Evolutionary conservation across 2,329 filamentous ascomycete genomes (phyloP), one percentile per base, ranked within the genome.

Genomic region (Fusarium torulosum): DNA sequence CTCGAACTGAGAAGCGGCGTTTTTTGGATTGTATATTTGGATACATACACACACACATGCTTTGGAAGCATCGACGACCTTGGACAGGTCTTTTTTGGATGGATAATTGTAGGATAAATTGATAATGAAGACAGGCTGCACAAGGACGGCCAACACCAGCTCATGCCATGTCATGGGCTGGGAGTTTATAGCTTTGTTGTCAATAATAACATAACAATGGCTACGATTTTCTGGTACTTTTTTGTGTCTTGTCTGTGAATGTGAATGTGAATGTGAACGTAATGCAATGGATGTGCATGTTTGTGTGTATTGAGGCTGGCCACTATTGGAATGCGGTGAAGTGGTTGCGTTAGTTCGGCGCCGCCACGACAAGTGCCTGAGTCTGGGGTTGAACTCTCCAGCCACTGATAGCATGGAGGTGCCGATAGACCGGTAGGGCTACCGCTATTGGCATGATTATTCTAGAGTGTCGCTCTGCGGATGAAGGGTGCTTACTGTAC

Each of bases 1-100:
- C 50, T 67, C 64, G 60, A 69, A 59, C 53, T 53, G 42, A 60
- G 44, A 47, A 53, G 58, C n/a, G 71, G 71, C 67, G 71, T 72
- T 72, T 72, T 51, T 53, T 49, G 56, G 57, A 38, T 38, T 57
- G 52, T 38, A 67, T 52, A 57, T 44, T 59, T 52, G 15, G 49
- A 54, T 29, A 61, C 37, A 59, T 57, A 72, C 46, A 53, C 60
- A 53, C 60, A 56, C 59, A 53, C 46, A 70, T 59, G 63, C 66
- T 72, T 66, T 52, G 52, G 42, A 65, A 67, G 67, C 67, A 64
- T 67, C 27, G 33, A 55, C 49, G 53, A 59, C 67, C 71, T 59
- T 69, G 65, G 59, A 67, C 59, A 73, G 66, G 67, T 59, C 61
- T 49, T 44, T 49, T 44, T 72, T 68, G 59, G 46, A 49, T 43